Evolutionary conservation across 257 asterid genomes (phyloP).

Genomic region (Forsythia suspensa): DNA sequence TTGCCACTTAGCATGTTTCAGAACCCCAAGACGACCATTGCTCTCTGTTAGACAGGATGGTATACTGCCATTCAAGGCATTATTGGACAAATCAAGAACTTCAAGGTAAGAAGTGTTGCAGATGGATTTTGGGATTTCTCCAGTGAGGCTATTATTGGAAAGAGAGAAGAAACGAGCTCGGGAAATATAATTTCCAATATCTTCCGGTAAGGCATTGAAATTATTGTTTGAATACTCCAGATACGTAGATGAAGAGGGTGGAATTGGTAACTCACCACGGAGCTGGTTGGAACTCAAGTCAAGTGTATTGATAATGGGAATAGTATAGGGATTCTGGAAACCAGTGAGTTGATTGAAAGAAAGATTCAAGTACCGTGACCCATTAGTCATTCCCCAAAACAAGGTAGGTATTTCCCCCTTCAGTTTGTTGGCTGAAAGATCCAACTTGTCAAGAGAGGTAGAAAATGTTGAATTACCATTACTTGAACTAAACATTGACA

Average conservation of each 20-base stretch:
- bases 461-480: too few relatives aligned
- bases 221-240: slow-evolving; percentile 21
- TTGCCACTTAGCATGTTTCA: slow-evolving; percentile 38
- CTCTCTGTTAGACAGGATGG: slow-evolving; percentile 32
- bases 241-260: slow-evolving; percentile 16
- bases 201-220: background rate
- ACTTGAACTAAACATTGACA: too few relatives aligned
- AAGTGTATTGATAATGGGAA: background rate
- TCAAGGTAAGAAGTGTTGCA: slow-evolving; percentile 31
- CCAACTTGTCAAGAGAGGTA: background rate
- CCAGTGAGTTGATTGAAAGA: slow-evolving; percentile 34
- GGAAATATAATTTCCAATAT: background rate
- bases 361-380: slow-evolving; percentile 36
- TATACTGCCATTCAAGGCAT: slow-evolving; percentile 35
- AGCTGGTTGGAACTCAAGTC: slow-evolving; percentile 40
- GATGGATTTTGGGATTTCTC: slow-evolving; percentile 17
- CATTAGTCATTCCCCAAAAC: slow-evolving; percentile 47
- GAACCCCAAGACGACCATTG: slow-evolving; percentile 12
- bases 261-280: slow-evolving; percentile 28
- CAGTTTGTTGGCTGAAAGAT: slow-evolving; percentile 35
- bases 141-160: slow-evolving; percentile 26
- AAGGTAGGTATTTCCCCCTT: slow-evolving; percentile 50
- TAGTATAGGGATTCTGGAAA: slow-evolving; percentile 25
- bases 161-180: slow-evolving; percentile 22
- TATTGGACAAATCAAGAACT: slow-evolving; percentile 50